A percentile compares a stretch with the other conserved stretches of the same genome.
These are phyloP conservation scores for Logfia minima DNA, from an alignment of 129 eudicot genomes.

Conservation along the genomic window DNA sequence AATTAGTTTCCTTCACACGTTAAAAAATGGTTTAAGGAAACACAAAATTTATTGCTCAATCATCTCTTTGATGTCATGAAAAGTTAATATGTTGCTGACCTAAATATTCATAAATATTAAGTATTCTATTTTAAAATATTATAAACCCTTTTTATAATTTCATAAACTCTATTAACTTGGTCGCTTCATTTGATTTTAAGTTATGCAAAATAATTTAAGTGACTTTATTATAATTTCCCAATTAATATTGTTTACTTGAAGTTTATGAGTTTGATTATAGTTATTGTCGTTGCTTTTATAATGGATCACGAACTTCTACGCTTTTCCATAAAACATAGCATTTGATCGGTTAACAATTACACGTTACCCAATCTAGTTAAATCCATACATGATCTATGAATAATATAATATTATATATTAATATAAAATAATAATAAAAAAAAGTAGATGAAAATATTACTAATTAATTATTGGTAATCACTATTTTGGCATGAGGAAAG, in stretches of 20 bases:
- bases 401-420: background rate
- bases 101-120: background rate
- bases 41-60: background rate
- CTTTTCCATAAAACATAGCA: too few relatives aligned
- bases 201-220: too few relatives aligned
- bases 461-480: slow-evolving; percentile 20
- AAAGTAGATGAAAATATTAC: background rate
- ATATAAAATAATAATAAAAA: background rate
- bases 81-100: background rate
- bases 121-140: too few relatives aligned
- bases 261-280: too few relatives aligned
- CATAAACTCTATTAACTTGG: too few relatives aligned
- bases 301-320: background rate
- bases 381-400: background rate
- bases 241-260: too few relatives aligned
- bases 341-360: too few relatives aligned
- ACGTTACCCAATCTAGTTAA: background rate
- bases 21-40: background rate
- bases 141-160: too few relatives aligned
- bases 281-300: too few relatives aligned
- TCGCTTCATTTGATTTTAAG: background rate
- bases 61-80: background rate
- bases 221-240: too few relatives aligned
- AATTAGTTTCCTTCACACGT: slow-evolving; percentile 1
- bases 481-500: slow-evolving; percentile 39